Conservation (phyloP, 352 stramenopile genomes). For the Phytophthora cajani region DNA sequence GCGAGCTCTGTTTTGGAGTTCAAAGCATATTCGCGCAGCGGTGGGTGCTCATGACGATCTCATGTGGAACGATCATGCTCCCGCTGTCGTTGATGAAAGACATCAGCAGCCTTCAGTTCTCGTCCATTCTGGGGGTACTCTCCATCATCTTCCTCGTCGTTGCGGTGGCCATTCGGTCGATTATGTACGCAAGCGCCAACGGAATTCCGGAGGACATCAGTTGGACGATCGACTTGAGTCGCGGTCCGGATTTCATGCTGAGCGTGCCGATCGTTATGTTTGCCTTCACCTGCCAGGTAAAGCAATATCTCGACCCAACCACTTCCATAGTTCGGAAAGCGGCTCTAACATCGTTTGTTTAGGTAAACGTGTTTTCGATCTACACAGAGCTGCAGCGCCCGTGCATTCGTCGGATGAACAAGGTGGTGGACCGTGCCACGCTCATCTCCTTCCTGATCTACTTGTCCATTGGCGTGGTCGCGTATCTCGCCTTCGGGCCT, state of each 20-base stretch:
- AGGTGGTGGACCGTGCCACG: constrained; percentile 84
- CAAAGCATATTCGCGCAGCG: constrained; percentile 67
- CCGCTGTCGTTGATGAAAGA: constrained; percentile 85
- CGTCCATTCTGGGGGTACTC: constrained; percentile 81
- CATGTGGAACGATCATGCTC: constrained; percentile 81
- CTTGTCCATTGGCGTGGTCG: constrained; percentile 76
- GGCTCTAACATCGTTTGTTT: neutral
- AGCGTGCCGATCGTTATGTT: constrained; percentile 91
- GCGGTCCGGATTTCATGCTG: constrained; percentile 83
- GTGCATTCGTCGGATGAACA: constrained; percentile 90
- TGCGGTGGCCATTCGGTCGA: constrained; percentile 77
- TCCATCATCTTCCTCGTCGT: constrained; percentile 89
- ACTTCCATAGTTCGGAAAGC: neutral
- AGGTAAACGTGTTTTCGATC: constrained; percentile 90
- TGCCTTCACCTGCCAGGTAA: constrained; percentile 87
- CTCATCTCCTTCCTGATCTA: constrained; percentile 80
- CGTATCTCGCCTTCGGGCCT: constrained; percentile 81
- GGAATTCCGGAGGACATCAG: constrained; percentile 72
- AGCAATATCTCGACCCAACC: neutral
- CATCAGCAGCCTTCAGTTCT: constrained; percentile 88
- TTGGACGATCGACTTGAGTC: constrained; percentile 75
- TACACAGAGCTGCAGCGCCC: constrained; percentile 89
- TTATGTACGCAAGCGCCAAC: constrained; percentile 67
- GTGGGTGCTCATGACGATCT: constrained; percentile 84
- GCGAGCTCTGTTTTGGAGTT: constrained; percentile 72